phyloP scores from a whole-genome alignment of 352 stramenopile species.

The Thraustotheca clavata region DNA sequence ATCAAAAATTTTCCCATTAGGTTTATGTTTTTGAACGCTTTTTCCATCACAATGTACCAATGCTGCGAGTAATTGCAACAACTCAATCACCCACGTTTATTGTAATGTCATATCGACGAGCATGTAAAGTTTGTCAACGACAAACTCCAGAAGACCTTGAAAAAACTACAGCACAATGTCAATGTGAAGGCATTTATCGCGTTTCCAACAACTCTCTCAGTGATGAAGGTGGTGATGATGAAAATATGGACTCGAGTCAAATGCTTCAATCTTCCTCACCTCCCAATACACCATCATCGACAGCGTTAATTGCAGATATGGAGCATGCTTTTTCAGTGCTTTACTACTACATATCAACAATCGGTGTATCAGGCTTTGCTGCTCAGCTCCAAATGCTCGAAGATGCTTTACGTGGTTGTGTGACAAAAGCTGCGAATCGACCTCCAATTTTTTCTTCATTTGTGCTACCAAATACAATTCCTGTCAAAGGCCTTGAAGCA shows the following conservation, averaged over 20 bases:
- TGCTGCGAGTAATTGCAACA: neutral
- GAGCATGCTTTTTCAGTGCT: neutral
- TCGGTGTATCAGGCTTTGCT: neutral
- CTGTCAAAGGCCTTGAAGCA: neutral
- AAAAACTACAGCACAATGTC: neutral
- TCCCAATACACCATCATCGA: neutral
- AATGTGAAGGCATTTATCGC: slow-evolving; percentile 21
- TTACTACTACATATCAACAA: slow-evolving; percentile 6
- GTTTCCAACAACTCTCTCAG: neutral
- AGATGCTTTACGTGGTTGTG: neutral
- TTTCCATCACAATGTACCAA: neutral
- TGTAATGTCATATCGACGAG: slow-evolving; percentile 20
- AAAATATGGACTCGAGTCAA: neutral
- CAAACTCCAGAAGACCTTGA: slow-evolving; percentile 14
- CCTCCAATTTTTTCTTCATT: neutral
- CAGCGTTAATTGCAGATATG: neutral
- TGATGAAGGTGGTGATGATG: neutral
- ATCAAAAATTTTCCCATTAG: neutral
- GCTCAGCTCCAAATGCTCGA: neutral
- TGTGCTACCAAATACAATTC: neutral
- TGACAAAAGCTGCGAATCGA: neutral
- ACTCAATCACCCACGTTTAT: slow-evolving; percentile 10
- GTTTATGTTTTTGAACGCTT: slow-evolving; percentile 14
- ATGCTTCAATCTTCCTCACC: no score
- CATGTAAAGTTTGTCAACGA: slow-evolving; percentile 18